Evolutionary conservation across 1,284 basidiomycete species (phyloP).

Genomic region (Amylostereum areolatum): DNA sequence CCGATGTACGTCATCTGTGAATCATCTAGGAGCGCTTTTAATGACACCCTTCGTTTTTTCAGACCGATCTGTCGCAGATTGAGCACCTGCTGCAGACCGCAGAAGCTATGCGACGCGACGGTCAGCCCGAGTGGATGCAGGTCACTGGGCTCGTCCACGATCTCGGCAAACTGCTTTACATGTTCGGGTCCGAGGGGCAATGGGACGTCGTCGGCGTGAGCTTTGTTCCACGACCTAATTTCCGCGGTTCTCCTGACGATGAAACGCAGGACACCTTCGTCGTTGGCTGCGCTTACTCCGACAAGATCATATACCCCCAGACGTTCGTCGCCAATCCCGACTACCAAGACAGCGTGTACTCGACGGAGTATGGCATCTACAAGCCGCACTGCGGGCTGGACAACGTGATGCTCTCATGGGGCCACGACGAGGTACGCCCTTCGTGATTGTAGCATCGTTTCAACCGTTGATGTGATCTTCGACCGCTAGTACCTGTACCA

Average conservation of each 20-base stretch:
- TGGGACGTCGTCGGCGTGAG: conserved; percentile 88
- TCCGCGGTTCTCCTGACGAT: background rate
- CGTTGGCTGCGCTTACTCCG: conserved; percentile 81
- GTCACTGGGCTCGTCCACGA: conserved; percentile 86
- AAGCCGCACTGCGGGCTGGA: conserved; percentile 80
- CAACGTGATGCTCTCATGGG: conserved; percentile 89
- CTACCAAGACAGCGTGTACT: conserved; percentile 61
- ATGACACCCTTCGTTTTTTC: conserved; percentile 13
- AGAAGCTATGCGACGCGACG: conserved; percentile 84
- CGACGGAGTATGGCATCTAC: conserved; percentile 82
- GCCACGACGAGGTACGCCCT: conserved; percentile 75
- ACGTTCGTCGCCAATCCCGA: conserved; percentile 82
- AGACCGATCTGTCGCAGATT: conserved; percentile 81
- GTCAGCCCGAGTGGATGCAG: conserved; percentile 90
- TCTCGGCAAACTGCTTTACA: conserved; percentile 77
- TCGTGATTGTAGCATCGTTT: conserved; percentile 7
- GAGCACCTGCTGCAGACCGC: conserved; percentile 90
- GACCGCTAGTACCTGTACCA: conserved; percentile 63
- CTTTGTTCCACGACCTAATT: conserved; percentile 9
- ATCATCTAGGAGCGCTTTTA: conserved; percentile 5
- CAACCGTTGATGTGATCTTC: background rate
- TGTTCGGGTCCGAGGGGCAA: conserved; percentile 82
- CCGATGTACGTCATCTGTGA: conserved; percentile 49
- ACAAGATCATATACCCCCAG: conserved; percentile 83
- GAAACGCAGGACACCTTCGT: conserved; percentile 73